These are phyloP conservation scores for Xanthoconium stramineum DNA, from an alignment of 768 basidiomycete genomes.

Conservation along the genomic window DNA sequence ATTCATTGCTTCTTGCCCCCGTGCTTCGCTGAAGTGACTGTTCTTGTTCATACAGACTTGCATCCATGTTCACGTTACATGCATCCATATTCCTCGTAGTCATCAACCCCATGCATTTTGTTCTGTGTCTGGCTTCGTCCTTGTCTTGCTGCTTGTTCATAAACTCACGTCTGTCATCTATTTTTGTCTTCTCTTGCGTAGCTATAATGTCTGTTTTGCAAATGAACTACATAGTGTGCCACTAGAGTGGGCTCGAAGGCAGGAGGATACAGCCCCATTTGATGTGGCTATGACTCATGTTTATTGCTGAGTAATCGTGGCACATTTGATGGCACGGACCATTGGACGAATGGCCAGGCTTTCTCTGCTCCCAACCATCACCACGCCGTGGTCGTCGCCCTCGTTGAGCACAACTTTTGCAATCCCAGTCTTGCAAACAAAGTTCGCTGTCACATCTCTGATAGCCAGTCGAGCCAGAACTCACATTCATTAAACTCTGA, in stretches of 20 bases:
- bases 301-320: conserved; percentile 22
- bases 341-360: conserved; percentile 2
- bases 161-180: neutral
- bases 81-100: conserved; percentile 22
- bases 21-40: conserved; percentile 20
- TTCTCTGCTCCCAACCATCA: conserved; percentile 24
- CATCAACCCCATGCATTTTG: conserved; percentile 18
- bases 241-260: too few species aligned
- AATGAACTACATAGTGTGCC: neutral
- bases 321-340: conserved; percentile 18
- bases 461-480: conserved; percentile 20
- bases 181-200: conserved; percentile 12
- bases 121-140: neutral
- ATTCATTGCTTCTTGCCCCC: conserved; percentile 8
- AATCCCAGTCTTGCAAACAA: conserved; percentile 9
- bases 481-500: conserved; percentile 26
- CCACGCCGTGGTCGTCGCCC: conserved; percentile 16
- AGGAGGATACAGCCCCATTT: neutral
- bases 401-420: conserved; percentile 7
- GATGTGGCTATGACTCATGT: conserved; percentile 1
- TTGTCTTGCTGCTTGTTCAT: conserved; percentile 13
- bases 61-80: conserved; percentile 19
- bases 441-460: conserved; percentile 9
- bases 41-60: conserved; percentile 25
- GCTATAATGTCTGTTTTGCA: conserved; percentile 16